Conservation (phyloP, 2,329 filamentous ascomycete species). For the Ophiobolus disseminans region DNA sequence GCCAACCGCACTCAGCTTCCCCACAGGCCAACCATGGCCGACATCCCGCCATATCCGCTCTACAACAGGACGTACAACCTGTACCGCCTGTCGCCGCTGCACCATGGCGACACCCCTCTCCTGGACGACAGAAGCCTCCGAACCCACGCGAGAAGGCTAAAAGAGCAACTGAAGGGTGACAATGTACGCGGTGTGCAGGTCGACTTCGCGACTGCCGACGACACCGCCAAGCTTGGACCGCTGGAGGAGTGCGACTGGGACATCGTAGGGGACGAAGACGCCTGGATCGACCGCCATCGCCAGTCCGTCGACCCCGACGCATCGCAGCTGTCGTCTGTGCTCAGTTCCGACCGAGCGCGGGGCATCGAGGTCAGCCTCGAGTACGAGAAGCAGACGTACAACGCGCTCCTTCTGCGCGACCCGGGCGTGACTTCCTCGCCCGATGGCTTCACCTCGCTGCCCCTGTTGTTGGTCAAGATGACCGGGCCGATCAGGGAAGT, state of each 20-base stretch:
- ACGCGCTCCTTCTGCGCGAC: slow-evolving; percentile 58
- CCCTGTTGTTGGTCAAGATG: slow-evolving; percentile 59
- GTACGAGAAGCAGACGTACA: slow-evolving; percentile 59
- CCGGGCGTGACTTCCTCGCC: slow-evolving; percentile 38
- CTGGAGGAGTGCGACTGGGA: slow-evolving; percentile 58
- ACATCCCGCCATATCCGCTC: slow-evolving; percentile 52
- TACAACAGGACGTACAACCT: slow-evolving; percentile 63
- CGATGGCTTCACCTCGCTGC: slow-evolving; percentile 55
- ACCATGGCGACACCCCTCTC: slow-evolving; percentile 52
- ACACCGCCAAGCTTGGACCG: slow-evolving; percentile 55
- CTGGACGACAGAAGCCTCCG: slow-evolving; percentile 50
- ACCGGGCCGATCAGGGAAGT: slow-evolving; percentile 58
- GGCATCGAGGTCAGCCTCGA: slow-evolving; percentile 59
- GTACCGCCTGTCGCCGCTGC: slow-evolving; percentile 62
- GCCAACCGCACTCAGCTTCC: background rate
- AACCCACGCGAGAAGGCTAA: slow-evolving; percentile 57
- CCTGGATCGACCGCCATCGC: slow-evolving; percentile 48
- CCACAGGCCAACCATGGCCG: slow-evolving; percentile 32
- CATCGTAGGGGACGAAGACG: slow-evolving; percentile 50
- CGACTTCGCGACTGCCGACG: slow-evolving; percentile 47
- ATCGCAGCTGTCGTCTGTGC: slow-evolving; percentile 28
- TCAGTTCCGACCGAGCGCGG: slow-evolving; percentile 35
- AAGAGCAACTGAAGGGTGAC: slow-evolving; percentile 59
- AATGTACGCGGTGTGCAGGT: slow-evolving; percentile 56
- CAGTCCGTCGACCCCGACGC: slow-evolving; percentile 44